These are phyloP conservation scores for Agrocybe chaxingu DNA, from an alignment of 768 basidiomycete species.

Conservation along the genomic window DNA sequence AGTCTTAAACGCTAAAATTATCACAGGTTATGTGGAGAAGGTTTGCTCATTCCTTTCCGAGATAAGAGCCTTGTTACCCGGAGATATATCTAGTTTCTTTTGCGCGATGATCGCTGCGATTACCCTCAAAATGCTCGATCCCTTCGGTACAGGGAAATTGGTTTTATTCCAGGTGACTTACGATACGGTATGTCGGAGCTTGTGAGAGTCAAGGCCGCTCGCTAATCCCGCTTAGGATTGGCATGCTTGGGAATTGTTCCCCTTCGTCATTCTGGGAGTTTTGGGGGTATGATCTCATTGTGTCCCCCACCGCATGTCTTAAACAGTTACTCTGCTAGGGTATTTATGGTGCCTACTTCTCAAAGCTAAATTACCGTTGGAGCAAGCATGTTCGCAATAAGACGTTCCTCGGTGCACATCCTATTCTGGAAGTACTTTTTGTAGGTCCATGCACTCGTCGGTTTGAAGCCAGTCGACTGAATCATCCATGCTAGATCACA, in stretches of 20 bases:
- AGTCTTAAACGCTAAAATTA: slow-evolving; percentile 1
- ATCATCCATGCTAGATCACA: slow-evolving; percentile 54
- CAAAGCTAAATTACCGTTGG: slow-evolving; percentile 89
- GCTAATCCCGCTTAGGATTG: slow-evolving; percentile 59
- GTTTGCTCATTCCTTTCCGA: slow-evolving; percentile 36
- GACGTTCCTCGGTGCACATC: slow-evolving; percentile 78
- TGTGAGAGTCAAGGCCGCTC: neutral
- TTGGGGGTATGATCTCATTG: slow-evolving; percentile 62
- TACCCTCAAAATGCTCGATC: slow-evolving; percentile 88
- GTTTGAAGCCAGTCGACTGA: neutral
- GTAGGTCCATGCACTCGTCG: slow-evolving; percentile 38
- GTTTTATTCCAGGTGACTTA: slow-evolving; percentile 92
- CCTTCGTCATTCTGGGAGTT: slow-evolving; percentile 84
- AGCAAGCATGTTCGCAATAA: slow-evolving; percentile 75
- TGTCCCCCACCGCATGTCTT: slow-evolving; percentile 2
- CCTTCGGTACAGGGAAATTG: slow-evolving; percentile 92
- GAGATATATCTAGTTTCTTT: slow-evolving; percentile 67
- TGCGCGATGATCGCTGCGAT: slow-evolving; percentile 98
- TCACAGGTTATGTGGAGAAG: slow-evolving; percentile 90
- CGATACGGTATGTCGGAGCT: slow-evolving; percentile 52
- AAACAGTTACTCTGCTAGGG: slow-evolving; percentile 47
- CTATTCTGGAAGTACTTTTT: slow-evolving; percentile 78
- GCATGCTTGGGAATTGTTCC: slow-evolving; percentile 85
- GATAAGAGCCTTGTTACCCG: slow-evolving; percentile 25
- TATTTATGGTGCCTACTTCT: slow-evolving; percentile 91